These are phyloP conservation scores for Gossypium davidsonii DNA, from an alignment of 441 rosid species.

Conservation along the genomic window DNA sequence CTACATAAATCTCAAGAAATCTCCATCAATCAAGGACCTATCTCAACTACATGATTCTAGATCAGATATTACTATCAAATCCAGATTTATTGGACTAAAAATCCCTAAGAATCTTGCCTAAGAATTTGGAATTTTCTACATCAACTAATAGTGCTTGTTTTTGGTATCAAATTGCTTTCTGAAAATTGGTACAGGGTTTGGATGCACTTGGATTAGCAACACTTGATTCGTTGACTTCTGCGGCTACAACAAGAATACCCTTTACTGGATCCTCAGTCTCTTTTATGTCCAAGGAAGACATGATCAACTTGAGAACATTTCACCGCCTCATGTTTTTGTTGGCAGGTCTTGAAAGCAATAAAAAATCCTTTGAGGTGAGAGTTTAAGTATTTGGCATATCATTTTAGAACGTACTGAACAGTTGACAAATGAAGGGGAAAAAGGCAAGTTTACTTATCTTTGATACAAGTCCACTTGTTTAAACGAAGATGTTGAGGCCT, in stretches of 20 bases:
- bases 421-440: neutral
- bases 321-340: slow-evolving; percentile 57
- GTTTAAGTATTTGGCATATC: neutral
- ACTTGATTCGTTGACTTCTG: slow-evolving; percentile 51
- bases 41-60: too few species aligned
- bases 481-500: neutral
- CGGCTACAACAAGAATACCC: slow-evolving; percentile 37
- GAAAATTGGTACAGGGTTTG: slow-evolving; percentile 55
- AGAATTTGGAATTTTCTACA: too few species aligned
- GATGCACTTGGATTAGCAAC: slow-evolving; percentile 89
- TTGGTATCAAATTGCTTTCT: slow-evolving; percentile 15
- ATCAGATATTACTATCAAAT: too few species aligned
- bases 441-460: neutral
- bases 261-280: slow-evolving; percentile 39
- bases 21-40: too few species aligned
- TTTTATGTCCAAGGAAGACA: slow-evolving; percentile 70
- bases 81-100: too few species aligned
- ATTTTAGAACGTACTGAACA: neutral
- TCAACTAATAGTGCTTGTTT: neutral
- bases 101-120: too few species aligned
- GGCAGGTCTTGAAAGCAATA: slow-evolving; percentile 41
- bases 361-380: slow-evolving; percentile 37
- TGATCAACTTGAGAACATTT: slow-evolving; percentile 60
- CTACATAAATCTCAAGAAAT: too few species aligned
- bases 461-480: neutral